Percentiles rank a stretch among this genome's conserved stretches.
phyloP scores from a whole-genome alignment of 2,329 filamentous ascomycete genomes.

The Trichoderma atroviride region DNA sequence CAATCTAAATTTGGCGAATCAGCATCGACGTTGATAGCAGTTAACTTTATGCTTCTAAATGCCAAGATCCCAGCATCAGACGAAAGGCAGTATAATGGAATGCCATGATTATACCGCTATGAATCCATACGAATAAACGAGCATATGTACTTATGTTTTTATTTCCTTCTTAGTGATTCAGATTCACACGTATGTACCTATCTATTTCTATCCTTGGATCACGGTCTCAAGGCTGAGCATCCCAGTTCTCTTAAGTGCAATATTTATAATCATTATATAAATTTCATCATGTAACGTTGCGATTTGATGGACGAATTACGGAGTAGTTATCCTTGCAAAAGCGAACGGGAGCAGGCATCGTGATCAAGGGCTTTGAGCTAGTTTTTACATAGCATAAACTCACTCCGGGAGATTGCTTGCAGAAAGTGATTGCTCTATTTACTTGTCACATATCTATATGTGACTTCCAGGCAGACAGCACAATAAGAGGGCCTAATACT shows the following conservation, averaged over 20 bases:
- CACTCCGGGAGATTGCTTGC: neutral
- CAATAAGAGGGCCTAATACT: neutral
- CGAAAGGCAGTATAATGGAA: neutral
- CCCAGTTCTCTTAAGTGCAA: too few species aligned
- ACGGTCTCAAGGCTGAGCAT: neutral
- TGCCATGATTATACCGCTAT: neutral
- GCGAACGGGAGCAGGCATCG: neutral
- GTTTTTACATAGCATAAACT: neutral
- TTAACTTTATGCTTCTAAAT: neutral
- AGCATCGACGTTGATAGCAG: neutral
- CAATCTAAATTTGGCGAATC: neutral
- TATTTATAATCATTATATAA: neutral
- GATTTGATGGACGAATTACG: neutral
- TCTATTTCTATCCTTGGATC: neutral
- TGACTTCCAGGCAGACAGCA: neutral
- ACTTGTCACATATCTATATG: neutral
- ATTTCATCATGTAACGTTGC: conserved; percentile 3
- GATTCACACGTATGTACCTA: neutral
- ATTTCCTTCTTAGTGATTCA: neutral
- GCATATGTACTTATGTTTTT: neutral
- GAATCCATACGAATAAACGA: neutral
- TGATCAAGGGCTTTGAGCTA: neutral
- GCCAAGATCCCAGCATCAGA: neutral
- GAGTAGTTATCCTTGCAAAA: neutral
- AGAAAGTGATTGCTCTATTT: neutral